Base-by-base conservation (phyloP, 768 basidiomycete species). In the Cystoderma amianthinum region DNA sequence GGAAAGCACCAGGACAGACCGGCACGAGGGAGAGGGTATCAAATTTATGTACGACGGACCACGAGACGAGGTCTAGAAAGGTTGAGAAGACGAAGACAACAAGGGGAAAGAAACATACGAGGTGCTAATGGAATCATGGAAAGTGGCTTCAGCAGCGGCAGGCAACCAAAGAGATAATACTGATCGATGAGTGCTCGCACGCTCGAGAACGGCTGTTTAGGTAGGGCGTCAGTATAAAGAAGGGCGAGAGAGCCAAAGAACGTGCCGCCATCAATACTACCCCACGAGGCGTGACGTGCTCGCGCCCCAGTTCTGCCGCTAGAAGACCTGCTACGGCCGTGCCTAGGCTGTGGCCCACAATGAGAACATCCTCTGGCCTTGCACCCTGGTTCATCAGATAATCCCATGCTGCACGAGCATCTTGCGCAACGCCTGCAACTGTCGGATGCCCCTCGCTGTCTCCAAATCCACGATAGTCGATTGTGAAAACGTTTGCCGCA, bases 381-480 rank as follows among this genome's bases (percentile, higher is more conserved):
- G 78, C 76, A 0, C 77, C 77, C 19, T 68, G 64, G 6, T 58
- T 56, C 18, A 19, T 7, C 4, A 85, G 63, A 65, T 74, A 89
- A 49, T 82, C 70, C 75, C 78, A 89, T 0, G 71, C 80, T 0
- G 80, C 65, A 13, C 70, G 57, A 0, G 83, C 83, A 48, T 90
- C 80, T 36, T 51, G 52, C 11, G 68, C 51, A 3, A 88, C 68
- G 1, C 87, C 86, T 1, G 58, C 51, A 38, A 84, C 76, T 3
- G 69, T 71, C 2, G 86, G 86, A 1, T 62, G 54, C 1, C 82
- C 81, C 3, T 72, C 68, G 15, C 82, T 85, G 55, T 89, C 84
- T 3, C 65, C 87, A 48, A 80, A 90, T 1, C 85, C 85, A 37
- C 85, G 69, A 54, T 90, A 90, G 57, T 90, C 87, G 16, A 81